Evolutionary conservation across 192 early-diverging fungal species (phyloP), one percentile per base, ranked within the genome.

Genomic region (Umbelopsis vinacea): DNA sequence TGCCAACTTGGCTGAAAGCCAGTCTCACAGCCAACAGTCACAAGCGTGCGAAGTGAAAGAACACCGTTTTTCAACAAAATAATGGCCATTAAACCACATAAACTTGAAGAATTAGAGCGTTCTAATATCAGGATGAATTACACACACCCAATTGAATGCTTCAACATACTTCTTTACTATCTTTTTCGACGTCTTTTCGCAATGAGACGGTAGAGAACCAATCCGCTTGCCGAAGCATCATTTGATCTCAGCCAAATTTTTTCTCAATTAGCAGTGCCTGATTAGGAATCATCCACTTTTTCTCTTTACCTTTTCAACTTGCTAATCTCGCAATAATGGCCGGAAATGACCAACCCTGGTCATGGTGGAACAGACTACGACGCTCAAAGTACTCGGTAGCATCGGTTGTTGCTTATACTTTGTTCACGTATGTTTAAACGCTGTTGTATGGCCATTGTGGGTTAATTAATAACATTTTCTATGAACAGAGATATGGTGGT

Each of bases 361-460:
- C 57, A 14, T 63, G 57, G 57, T 63, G 57, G 57, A 29, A 22
- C 33, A 63, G 33, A 14, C 57, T 63, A 11, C 26, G 57, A 17
- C 57, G 33, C 33, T 63, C 57, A 63, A 63, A 63, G 17, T 63
- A 63, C 57, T 63, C 57, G n/a, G 73, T 87, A 43, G 81, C 82
- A 14, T 78, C 70, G 54, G 81, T 82, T 2, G 86, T 85, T 11
- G 82, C 84, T 43, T 75, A 89, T 82, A 87, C 90, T 37, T 81
- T 92, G 29, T 92, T 92, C 72, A 86, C 85, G 50, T 84, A 82
- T 69, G 84, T 80, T 67, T 66, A 70, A 69, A 53, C 40, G 40
- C 6, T 43, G 40, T 4, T 12, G 11, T 7, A 43, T 43, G 6
- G 8, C 21, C 19, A 12, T 9, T 19, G 47, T 40, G 29, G 2